Percentiles rank a stretch among this genome's conserved stretches.
These are phyloP conservation scores for Clitopilus passeckerianus DNA, from an alignment of 768 basidiomycete genomes.

Conservation along the genomic window DNA sequence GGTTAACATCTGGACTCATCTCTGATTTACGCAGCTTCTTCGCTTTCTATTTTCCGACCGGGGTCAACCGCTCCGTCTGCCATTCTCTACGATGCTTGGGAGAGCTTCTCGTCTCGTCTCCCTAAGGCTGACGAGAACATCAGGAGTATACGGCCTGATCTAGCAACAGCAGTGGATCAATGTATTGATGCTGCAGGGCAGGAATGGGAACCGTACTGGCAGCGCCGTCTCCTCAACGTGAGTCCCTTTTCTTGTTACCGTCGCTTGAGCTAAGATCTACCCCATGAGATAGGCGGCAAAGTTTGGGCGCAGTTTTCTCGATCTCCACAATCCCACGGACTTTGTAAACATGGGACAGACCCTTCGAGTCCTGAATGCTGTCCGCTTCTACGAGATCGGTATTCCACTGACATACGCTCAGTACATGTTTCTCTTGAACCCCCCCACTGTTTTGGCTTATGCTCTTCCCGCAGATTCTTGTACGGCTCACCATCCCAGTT, in stretches of 20 bases:
- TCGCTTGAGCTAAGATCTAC: background rate
- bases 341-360: constrained; percentile 91
- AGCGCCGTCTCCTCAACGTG: constrained; percentile 80
- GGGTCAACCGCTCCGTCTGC: constrained; percentile 91
- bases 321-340: constrained; percentile 87
- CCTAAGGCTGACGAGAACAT: constrained; percentile 94
- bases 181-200: constrained; percentile 92
- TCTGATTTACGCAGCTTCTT: constrained; percentile 48
- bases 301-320: constrained; percentile 91
- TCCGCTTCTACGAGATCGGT: constrained; percentile 87
- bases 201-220: constrained; percentile 91
- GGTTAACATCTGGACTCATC: constrained; percentile 2
- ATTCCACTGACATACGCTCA: constrained; percentile 90
- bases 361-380: constrained; percentile 90
- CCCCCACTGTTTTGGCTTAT: constrained; percentile 1
- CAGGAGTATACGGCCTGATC: constrained; percentile 72
- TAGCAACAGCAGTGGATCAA: constrained; percentile 50
- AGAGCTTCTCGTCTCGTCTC: constrained; percentile 76
- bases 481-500: constrained; percentile 78
- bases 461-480: constrained; percentile 54
- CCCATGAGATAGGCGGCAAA: constrained; percentile 75
- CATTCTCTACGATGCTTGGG: constrained; percentile 89
- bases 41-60: constrained; percentile 82
- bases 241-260: constrained; percentile 12
- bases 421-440: constrained; percentile 32